These are phyloP conservation scores for Pseudogymnoascus sp. DNA, from an alignment of 2,329 filamentous ascomycete species.

Conservation along the genomic window DNA sequence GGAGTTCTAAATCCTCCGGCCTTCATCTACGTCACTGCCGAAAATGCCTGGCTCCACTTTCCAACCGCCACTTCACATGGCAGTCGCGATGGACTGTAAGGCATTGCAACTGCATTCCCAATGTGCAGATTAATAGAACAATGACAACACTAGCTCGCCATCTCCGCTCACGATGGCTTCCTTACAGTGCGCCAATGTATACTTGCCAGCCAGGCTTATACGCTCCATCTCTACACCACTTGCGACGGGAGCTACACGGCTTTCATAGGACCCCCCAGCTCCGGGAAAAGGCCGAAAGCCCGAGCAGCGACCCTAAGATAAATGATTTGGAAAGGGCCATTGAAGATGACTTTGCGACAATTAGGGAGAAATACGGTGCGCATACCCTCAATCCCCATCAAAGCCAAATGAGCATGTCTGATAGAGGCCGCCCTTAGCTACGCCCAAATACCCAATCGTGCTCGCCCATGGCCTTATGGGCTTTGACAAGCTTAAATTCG, in stretches of 20 bases:
- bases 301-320: conserved; percentile 39
- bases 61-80: neutral
- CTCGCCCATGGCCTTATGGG: conserved; percentile 60
- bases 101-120: neutral
- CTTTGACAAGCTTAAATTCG: conserved; percentile 51
- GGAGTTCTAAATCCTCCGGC: neutral
- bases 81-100: neutral
- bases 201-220: neutral
- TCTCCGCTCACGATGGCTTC: neutral
- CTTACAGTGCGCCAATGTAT: neutral
- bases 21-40: conserved; percentile 9
- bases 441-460: conserved; percentile 55
- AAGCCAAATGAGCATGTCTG: neutral
- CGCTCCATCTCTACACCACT: neutral
- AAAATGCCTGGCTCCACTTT: conserved; percentile 6
- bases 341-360: conserved; percentile 53
- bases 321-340: conserved; percentile 46
- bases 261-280: conserved; percentile 1
- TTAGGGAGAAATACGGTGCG: conserved; percentile 51
- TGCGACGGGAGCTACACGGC: neutral
- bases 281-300: conserved; percentile 13
- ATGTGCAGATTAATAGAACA: conserved; percentile 11
- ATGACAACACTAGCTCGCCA: neutral
- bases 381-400: neutral
- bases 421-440: conserved; percentile 26